phyloP scores from a whole-genome alignment of 768 basidiomycete species.

The Phanerochaete sordida region DNA sequence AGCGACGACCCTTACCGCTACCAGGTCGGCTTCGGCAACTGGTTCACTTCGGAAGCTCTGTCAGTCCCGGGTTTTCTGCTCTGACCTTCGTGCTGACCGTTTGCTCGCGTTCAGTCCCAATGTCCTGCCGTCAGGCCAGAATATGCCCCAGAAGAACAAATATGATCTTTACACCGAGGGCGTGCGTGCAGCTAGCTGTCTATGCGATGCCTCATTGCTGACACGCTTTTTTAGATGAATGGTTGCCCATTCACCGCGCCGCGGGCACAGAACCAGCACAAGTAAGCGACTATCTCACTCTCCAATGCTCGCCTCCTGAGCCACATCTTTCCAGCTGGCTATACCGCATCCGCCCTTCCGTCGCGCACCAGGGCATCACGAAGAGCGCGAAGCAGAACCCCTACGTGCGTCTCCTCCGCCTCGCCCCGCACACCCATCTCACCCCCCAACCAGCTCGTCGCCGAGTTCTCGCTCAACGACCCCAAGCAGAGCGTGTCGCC shows the following conservation, averaged over 20 bases:
- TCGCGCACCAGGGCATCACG: conserved; percentile 57
- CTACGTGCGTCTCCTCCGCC: conserved; percentile 38
- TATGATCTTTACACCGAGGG: conserved; percentile 61
- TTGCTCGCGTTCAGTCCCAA: conserved; percentile 47
- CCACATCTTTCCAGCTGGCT: conserved; percentile 40
- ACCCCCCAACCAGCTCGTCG: conserved; percentile 43
- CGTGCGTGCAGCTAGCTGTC: conserved; percentile 31
- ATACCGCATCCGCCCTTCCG: conserved; percentile 66
- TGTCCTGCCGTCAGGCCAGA: conserved; percentile 54
- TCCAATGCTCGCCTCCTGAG: neutral
- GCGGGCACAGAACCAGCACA: conserved; percentile 46
- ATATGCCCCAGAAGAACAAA: conserved; percentile 59
- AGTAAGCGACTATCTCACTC: conserved; percentile 36
- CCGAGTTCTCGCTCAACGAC: conserved; percentile 57
- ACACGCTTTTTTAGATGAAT: conserved; percentile 48
- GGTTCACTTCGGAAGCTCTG: conserved; percentile 22
- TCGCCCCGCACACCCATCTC: neutral
- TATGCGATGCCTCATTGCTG: neutral
- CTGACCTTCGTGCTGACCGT: neutral
- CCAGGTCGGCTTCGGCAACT: conserved; percentile 27
- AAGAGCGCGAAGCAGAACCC: conserved; percentile 48
- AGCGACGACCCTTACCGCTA: conserved; percentile 22
- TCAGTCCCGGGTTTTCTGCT: neutral
- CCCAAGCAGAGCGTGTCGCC: conserved; percentile 58
- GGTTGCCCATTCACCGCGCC: conserved; percentile 60